Conservation (phyloP, 305 asterid species). For the Fraxinus greggii region DNA sequence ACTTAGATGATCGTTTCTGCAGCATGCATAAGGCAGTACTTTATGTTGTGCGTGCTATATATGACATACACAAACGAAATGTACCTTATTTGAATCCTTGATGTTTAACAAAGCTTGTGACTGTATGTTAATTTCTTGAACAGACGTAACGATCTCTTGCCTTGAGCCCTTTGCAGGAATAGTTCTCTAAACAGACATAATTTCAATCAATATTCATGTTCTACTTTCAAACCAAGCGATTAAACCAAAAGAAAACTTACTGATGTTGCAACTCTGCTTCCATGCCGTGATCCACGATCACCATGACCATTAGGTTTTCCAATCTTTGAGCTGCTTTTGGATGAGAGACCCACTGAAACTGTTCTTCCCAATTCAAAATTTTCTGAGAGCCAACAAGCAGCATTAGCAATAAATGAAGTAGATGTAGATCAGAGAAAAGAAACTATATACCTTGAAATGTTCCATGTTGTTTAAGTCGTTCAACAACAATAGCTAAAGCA, state of each 20-base stretch:
- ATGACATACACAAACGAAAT: not conserved
- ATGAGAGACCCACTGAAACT: conserved; percentile 46
- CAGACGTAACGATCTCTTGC: conserved; percentile 72
- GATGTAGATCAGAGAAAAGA: conserved; percentile 12
- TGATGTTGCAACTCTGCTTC: conserved; percentile 72
- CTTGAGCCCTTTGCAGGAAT: conserved; percentile 69
- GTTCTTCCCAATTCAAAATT: conserved; percentile 61
- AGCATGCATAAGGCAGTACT: not conserved
- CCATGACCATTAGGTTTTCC: conserved; percentile 66
- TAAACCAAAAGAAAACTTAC: conserved; percentile 51
- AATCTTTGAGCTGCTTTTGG: conserved; percentile 62
- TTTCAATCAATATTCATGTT: conserved; percentile 19
- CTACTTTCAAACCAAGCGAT: conserved; percentile 9
- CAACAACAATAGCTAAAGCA: conserved; percentile 86
- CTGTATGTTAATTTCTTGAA: conserved; percentile 81
- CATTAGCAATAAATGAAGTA: conserved; percentile 18
- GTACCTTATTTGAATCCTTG: conserved; percentile 92
- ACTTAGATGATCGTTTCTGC: conserved; percentile 18
- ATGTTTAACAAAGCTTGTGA: conserved; percentile 78
- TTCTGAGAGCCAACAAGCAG: conserved; percentile 43
- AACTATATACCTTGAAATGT: conserved; percentile 56
- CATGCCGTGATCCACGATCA: conserved; percentile 62
- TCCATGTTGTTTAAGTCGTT: conserved; percentile 77
- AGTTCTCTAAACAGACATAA: conserved; percentile 52
- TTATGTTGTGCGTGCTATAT: not conserved